Conservation (phyloP, 2,329 filamentous ascomycete species). For the Triangularia verruculosa region DNA sequence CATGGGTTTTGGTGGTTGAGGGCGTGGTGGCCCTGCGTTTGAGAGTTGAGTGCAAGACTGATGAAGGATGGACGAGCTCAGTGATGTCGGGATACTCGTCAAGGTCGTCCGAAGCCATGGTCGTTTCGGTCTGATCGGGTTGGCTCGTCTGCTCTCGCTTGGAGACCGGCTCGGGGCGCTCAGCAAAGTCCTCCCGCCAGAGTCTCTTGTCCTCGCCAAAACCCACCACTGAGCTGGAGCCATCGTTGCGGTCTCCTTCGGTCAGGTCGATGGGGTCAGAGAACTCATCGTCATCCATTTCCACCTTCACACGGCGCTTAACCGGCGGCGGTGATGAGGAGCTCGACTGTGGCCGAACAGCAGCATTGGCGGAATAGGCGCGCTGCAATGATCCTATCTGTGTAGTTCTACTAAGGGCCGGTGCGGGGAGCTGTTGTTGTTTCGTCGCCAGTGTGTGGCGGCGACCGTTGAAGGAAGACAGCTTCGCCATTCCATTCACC, state of each 20-base stretch:
- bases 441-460: conserved; percentile 44
- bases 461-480: conserved; percentile 44
- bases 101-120: conserved; percentile 35
- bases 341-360: conserved; percentile 22
- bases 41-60: conserved; percentile 28
- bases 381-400: conserved; percentile 32
- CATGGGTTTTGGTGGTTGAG: not conserved
- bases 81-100: conserved; percentile 55
- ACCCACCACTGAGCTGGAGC: conserved; percentile 30
- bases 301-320: conserved; percentile 6
- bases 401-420: conserved; percentile 36
- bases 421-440: conserved; percentile 42
- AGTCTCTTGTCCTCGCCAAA: conserved; percentile 39
- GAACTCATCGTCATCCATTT: conserved; percentile 30
- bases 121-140: conserved; percentile 44
- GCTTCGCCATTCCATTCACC: conserved; percentile 43
- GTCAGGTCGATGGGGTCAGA: conserved; percentile 21
- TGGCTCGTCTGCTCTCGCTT: conserved; percentile 51
- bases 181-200: conserved; percentile 44
- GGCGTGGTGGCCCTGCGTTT: conserved; percentile 10
- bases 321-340: conserved; percentile 13
- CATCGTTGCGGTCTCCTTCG: conserved; percentile 21
- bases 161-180: conserved; percentile 37
- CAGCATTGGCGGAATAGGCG: conserved; percentile 35
- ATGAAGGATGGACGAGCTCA: conserved; percentile 31